Evolutionary conservation across 202 grass and related monocot genomes (phyloP), one percentile per base, ranked within the genome.

Genomic region (Panicum hallii): DNA sequence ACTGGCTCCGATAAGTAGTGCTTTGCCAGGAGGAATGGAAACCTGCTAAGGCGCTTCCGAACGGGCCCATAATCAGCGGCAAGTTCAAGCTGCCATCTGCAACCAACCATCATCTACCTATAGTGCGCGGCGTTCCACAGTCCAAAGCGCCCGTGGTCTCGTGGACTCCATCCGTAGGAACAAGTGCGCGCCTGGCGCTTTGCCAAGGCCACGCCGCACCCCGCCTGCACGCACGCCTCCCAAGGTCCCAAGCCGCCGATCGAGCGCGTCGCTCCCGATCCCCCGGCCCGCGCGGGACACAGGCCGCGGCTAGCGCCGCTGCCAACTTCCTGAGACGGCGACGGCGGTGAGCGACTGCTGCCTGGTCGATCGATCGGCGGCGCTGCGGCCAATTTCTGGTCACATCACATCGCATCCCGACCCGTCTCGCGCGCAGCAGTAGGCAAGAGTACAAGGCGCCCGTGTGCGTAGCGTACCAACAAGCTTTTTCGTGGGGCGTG

Each of bases 401-500:
- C 70, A 6, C 58, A 63, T 78, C 67, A 14, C 67, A 46, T 7
- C 58, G 4, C 16, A 67, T 1, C 19, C 19, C 34, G 36, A 67
- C 10, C 74, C 6, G 44, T 16, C 74, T 17, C 54, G 67, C 68
- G 36, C 64, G 77, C 36, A 81, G 9, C 2, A 11, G 22, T 22
- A 14, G 17, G 79, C 42, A 77, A 82, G 45, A 42, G 22, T 62
- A 77, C 85, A 82, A 77, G 71, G 52, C 54, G 28, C 71, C 85
- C 79, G 71, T 76, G 85, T 15, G 28, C 22, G 44, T 5, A 20
- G 56, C 5, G 20, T 54, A 16, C 56, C 14, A 55, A 70, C 66
- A 22, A 53, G 60, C 46, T 80, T 73, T 42, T 22, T n/a, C 47
- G 71, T 56, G 46, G 47, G 7, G 49, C 49, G 61, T 76, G 72